Percentiles rank a stretch among this genome's conserved stretches.
These are phyloP conservation scores for Barnettozyma wickerhamii DNA, from an alignment of 805 yeast species.

Conservation along the genomic window DNA sequence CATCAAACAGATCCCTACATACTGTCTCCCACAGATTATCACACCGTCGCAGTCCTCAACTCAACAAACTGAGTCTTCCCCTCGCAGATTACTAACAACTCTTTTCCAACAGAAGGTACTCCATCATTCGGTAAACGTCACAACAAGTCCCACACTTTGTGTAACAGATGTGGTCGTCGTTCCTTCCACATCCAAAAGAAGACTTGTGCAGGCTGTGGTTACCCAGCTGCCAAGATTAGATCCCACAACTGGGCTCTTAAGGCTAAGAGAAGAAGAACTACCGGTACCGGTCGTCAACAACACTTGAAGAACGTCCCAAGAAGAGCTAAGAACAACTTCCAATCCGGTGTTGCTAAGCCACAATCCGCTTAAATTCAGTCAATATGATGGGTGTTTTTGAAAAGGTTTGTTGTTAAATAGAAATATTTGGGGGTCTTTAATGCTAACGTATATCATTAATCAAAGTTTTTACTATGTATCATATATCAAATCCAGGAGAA, in stretches of 20 bases:
- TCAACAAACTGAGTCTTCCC: not conserved
- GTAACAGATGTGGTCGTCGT: conserved; percentile 99
- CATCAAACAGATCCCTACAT: too few relatives aligned
- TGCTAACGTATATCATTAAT: conserved; percentile 10
- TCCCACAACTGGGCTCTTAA: conserved; percentile 98
- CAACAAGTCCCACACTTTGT: conserved; percentile 98
- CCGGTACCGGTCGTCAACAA: conserved; percentile 99
- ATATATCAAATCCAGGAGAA: not conserved
- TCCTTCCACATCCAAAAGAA: conserved; percentile 99
- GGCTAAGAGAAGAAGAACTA: conserved; percentile 99
- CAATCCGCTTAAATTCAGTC: conserved; percentile 39
- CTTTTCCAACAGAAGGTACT: conserved; percentile 78
- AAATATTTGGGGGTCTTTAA: conserved; percentile 5
- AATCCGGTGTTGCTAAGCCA: conserved; percentile 73
- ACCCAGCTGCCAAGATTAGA: conserved; percentile 99
- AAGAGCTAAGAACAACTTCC: conserved; percentile 99
- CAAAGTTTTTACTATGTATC: conserved; percentile 3
- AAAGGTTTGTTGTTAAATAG: not conserved
- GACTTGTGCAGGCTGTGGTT: conserved; percentile 98
- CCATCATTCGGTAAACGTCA: conserved; percentile 99
- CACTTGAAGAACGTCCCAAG: conserved; percentile 96
- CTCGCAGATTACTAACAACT: conserved; percentile 30
- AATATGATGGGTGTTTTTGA: not conserved
- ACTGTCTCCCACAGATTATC: too few relatives aligned
- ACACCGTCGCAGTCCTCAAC: not conserved